These are phyloP conservation scores for Pythium aphanidermatum DNA, from an alignment of 352 stramenopile species.

Conservation along the genomic window DNA sequence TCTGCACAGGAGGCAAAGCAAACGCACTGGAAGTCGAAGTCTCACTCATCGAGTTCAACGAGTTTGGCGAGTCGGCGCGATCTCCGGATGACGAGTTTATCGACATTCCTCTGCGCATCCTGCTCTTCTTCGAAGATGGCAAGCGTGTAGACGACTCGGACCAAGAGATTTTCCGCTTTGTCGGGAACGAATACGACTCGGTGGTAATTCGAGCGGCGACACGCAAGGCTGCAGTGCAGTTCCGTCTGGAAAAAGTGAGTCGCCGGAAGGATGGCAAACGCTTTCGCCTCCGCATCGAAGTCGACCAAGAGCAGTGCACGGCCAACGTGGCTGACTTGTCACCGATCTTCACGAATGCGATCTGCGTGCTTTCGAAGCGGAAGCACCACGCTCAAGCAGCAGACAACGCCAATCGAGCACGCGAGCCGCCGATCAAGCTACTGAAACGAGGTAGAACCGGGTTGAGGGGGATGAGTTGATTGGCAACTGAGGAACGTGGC, in stretches of 20 bases:
- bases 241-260: slow-evolving; percentile 83
- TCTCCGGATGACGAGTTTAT: slow-evolving; percentile 69
- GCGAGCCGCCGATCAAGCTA: slow-evolving; percentile 54
- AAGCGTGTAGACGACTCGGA: slow-evolving; percentile 79
- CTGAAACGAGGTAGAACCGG: slow-evolving; percentile 46
- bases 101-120: slow-evolving; percentile 71
- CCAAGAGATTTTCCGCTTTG: slow-evolving; percentile 84
- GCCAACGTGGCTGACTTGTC: slow-evolving; percentile 72
- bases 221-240: slow-evolving; percentile 67
- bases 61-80: slow-evolving; percentile 51
- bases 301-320: slow-evolving; percentile 79
- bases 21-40: slow-evolving; percentile 79
- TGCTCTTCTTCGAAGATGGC: slow-evolving; percentile 83
- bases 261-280: slow-evolving; percentile 77
- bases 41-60: slow-evolving; percentile 76
- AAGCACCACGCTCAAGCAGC: slow-evolving; percentile 44
- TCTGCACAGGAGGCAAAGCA: slow-evolving; percentile 48
- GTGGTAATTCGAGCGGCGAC: slow-evolving; percentile 60
- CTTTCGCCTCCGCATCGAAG: slow-evolving; percentile 81
- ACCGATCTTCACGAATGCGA: slow-evolving; percentile 80
- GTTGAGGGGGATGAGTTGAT: neutral
- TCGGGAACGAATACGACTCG: slow-evolving; percentile 83
- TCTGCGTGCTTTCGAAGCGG: slow-evolving; percentile 83
- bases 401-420: slow-evolving; percentile 33
- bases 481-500: slow-evolving; percentile 3